Conservation (phyloP, 345 rosid genomes). For the Eucalyptus brandiana region DNA sequence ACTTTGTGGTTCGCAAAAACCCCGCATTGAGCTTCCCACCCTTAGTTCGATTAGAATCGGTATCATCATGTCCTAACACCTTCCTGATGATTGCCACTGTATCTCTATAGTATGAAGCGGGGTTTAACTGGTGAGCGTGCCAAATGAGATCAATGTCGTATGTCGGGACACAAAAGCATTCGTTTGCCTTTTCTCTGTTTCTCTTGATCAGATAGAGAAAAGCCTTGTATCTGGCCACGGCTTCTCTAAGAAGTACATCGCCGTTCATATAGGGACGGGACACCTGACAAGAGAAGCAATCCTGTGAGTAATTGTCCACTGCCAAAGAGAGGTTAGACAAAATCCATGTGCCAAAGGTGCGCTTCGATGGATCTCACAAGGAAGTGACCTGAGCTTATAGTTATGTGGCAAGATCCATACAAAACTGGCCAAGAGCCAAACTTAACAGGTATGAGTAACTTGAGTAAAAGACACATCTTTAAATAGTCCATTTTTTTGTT, state of each 20-base stretch:
- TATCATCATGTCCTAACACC: conserved; percentile 77
- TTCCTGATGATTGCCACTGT: conserved; percentile 37
- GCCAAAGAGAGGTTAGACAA: neutral
- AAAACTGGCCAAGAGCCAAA: neutral
- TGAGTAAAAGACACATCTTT: neutral
- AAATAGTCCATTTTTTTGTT: neutral
- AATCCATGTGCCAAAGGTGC: neutral
- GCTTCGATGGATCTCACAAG: neutral
- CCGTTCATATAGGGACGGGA: conserved; percentile 37
- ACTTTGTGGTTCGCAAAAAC: conserved; percentile 53
- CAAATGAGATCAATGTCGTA: conserved; percentile 91
- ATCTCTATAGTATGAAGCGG: conserved; percentile 54
- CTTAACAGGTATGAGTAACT: neutral
- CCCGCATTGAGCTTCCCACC: conserved; percentile 76
- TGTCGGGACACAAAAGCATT: conserved; percentile 75
- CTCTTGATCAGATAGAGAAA: conserved; percentile 65
- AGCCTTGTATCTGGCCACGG: conserved; percentile 82
- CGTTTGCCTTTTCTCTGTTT: conserved; percentile 40
- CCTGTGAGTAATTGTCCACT: neutral
- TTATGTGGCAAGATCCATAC: neutral
- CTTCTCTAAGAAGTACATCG: conserved; percentile 55
- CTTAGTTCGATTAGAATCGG: conserved; percentile 59
- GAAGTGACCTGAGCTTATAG: neutral
- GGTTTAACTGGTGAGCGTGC: conserved; percentile 88
- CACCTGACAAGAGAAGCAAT: conserved; percentile 30